phyloP scores from a whole-genome alignment of 352 stramenopile species.

The Pelagophyceae sp. region DNA sequence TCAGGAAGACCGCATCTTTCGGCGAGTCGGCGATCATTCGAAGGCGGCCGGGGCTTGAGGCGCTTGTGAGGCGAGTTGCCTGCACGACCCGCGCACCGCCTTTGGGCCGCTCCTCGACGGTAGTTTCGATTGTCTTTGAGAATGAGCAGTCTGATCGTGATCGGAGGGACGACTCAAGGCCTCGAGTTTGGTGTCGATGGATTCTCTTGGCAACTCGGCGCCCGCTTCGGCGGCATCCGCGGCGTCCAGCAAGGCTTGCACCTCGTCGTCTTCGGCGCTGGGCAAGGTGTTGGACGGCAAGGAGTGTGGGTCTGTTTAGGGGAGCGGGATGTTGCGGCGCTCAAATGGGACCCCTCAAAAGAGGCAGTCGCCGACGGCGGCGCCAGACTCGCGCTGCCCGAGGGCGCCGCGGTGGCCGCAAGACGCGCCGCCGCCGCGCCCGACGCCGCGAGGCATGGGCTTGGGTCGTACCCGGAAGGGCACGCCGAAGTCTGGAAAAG shows the following conservation, averaged over 20 bases:
- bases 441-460: neutral
- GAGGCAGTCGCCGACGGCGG: neutral
- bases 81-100: too few species aligned
- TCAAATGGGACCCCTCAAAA: neutral
- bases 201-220: neutral
- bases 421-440: neutral
- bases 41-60: too few species aligned
- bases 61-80: too few species aligned
- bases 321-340: neutral
- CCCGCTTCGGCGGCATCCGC: neutral
- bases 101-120: too few species aligned
- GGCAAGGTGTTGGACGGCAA: neutral
- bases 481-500: neutral
- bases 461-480: neutral
- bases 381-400: neutral
- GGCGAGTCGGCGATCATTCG: too few species aligned
- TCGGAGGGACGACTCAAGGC: neutral
- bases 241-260: neutral
- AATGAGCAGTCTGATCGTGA: too few species aligned
- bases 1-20: too few species aligned
- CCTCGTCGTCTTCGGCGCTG: neutral
- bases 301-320: neutral
- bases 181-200: slow-evolving; percentile 13
- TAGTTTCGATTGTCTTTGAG: too few species aligned
- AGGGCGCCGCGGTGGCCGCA: neutral